These are phyloP conservation scores for Cymbopogon flexuosus DNA, from an alignment of 202 grass and related monocot genomes.

Conservation along the genomic window DNA sequence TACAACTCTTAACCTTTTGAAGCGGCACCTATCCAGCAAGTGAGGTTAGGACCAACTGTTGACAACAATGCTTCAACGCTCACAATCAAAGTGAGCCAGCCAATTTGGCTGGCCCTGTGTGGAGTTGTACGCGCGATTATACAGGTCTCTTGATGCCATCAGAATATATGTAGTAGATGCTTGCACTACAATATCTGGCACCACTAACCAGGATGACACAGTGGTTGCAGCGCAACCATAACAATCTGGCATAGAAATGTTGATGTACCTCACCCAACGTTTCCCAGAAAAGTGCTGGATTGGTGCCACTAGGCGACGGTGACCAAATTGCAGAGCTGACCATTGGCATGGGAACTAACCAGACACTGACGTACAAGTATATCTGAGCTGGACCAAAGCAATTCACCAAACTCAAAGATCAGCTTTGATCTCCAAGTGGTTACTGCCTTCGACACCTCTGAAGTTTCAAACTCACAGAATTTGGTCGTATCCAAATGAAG, in stretches of 20 bases:
- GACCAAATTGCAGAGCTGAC: slow-evolving; percentile 34
- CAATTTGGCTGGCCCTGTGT: slow-evolving; percentile 50
- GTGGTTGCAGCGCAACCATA: slow-evolving; percentile 23
- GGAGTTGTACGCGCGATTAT: slow-evolving; percentile 31
- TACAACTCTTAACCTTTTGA: slow-evolving; percentile 35
- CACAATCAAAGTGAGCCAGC: slow-evolving; percentile 44
- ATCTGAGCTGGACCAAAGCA: slow-evolving; percentile 31
- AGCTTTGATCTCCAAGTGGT: slow-evolving; percentile 15
- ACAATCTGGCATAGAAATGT: slow-evolving; percentile 24
- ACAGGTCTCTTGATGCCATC: slow-evolving; percentile 11
- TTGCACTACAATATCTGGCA: background rate
- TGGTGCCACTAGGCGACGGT: background rate
- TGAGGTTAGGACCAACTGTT: slow-evolving; percentile 53
- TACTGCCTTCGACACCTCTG: slow-evolving; percentile 14
- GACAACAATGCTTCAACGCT: slow-evolving; percentile 54
- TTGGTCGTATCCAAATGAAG: slow-evolving; percentile 11
- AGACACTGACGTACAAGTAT: slow-evolving; percentile 25
- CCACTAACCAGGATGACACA: slow-evolving; percentile 14
- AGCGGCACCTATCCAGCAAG: slow-evolving; percentile 40
- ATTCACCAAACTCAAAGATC: slow-evolving; percentile 31
- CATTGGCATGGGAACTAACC: slow-evolving; percentile 21
- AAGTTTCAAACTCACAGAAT: slow-evolving; percentile 18
- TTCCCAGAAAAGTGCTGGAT: background rate
- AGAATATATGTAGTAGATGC: background rate
- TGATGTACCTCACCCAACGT: background rate